phyloP scores from a whole-genome alignment of 1,139 yeast genomes.

The Yamadazyma jaroonii region DNA sequence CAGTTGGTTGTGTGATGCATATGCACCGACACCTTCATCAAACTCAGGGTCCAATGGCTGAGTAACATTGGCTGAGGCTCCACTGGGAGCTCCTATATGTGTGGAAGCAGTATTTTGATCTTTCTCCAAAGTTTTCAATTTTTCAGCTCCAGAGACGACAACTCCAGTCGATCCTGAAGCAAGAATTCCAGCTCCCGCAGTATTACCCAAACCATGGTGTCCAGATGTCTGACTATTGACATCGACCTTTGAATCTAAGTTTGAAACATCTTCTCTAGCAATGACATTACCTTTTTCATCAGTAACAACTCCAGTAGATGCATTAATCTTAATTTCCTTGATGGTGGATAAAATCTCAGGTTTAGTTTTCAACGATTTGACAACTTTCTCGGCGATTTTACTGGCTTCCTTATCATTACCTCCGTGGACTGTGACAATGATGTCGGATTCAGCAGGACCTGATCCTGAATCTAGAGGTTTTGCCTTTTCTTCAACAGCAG shows the following conservation, averaged over 20 bases:
- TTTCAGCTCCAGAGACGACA: conserved; percentile 9
- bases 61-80: conserved; percentile 8
- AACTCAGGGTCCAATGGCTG: conserved; percentile 5
- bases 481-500: not conserved
- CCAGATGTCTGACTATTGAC: not conserved
- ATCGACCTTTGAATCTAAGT: not conserved
- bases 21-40: not conserved
- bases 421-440: conserved; percentile 24
- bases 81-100: not conserved
- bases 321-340: conserved; percentile 30
- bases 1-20: not conserved
- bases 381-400: conserved; percentile 28
- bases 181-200: conserved; percentile 9
- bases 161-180: conserved; percentile 12
- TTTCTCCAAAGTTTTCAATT: no score
- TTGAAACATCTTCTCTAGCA: not conserved
- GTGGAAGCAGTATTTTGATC: not conserved
- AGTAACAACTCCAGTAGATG: conserved; percentile 28
- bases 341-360: conserved; percentile 24
- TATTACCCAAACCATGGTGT: not conserved
- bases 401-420: conserved; percentile 28
- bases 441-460: conserved; percentile 11
- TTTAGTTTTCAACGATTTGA: conserved; percentile 23
- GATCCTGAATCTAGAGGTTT: not conserved
- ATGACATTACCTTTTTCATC: conserved; percentile 26